These are phyloP conservation scores for Rosa multiflora DNA, from an alignment of 306 rosid species.

Conservation along the genomic window DNA sequence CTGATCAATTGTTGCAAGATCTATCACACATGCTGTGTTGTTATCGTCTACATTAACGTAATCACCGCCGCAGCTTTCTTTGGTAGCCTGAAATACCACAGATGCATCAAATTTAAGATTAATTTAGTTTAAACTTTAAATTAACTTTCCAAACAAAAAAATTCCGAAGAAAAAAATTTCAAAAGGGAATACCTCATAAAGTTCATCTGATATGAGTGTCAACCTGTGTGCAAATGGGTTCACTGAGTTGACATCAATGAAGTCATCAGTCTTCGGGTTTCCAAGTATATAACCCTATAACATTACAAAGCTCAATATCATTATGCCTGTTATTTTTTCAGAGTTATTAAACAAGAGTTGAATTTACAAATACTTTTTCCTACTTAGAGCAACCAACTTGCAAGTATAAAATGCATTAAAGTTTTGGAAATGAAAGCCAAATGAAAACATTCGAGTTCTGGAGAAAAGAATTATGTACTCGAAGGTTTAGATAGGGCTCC, in stretches of 20 bases:
- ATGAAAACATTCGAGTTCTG: not conserved
- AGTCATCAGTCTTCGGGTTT: conserved; percentile 32
- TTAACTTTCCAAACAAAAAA: not conserved
- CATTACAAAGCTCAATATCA: not conserved
- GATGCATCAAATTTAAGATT: not conserved
- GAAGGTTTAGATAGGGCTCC: conserved; percentile 25
- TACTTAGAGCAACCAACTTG: not conserved
- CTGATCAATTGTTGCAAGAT: conserved; percentile 19
- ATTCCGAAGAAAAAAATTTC: not conserved
- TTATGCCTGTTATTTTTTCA: not conserved
- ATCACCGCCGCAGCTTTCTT: conserved; percentile 30
- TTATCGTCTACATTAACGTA: conserved; percentile 21
- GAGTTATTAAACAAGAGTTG: not conserved
- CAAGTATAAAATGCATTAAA: not conserved
- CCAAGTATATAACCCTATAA: conserved; percentile 32
- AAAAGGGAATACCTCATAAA: conserved; percentile 17
- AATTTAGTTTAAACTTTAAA: not conserved
- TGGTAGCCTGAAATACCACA: conserved; percentile 11
- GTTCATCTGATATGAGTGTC: conserved; percentile 31
- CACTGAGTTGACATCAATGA: conserved; percentile 26
- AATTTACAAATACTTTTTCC: not conserved
- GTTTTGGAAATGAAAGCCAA: not conserved
- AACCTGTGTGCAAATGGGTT: conserved; percentile 26
- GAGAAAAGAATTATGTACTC: conserved; percentile 1
- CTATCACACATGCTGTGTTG: conserved; percentile 22